A percentile compares a stretch with the other conserved stretches of the same genome.
Conservation (phyloP, 73 alveolate genomes). For the Paramecium biaurelia region DNA sequence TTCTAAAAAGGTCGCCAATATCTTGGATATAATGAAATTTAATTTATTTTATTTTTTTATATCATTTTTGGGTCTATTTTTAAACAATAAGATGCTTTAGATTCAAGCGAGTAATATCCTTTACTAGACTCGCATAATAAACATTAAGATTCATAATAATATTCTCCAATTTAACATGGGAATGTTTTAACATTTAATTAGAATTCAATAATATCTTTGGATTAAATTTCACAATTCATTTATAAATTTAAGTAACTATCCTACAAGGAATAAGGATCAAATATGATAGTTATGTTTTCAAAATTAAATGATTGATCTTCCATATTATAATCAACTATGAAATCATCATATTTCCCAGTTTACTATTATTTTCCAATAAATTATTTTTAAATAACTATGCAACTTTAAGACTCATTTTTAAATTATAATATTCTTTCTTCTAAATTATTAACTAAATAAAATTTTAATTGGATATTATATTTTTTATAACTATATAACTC, state of each 20-base stretch:
- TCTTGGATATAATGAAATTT: neutral
- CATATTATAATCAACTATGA: neutral
- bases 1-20: neutral
- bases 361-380: neutral
- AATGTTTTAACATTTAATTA: neutral
- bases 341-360: neutral
- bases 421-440: neutral
- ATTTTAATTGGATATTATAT: neutral
- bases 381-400: neutral
- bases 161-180: constrained; percentile 28
- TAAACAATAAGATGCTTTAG: neutral
- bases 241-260: neutral
- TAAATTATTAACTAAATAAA: neutral
- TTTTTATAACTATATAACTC: neutral
- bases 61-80: neutral
- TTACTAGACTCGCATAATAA: neutral
- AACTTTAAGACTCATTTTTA: neutral
- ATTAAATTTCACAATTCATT: neutral
- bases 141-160: neutral
- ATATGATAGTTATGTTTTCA: neutral
- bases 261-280: neutral
- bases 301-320: neutral
- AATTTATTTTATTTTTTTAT: neutral
- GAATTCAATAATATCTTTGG: neutral
- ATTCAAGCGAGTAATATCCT: neutral